Evolutionary conservation across 2,329 filamentous ascomycete species (phyloP).

Genomic region (Diaporthe citriasiana): DNA sequence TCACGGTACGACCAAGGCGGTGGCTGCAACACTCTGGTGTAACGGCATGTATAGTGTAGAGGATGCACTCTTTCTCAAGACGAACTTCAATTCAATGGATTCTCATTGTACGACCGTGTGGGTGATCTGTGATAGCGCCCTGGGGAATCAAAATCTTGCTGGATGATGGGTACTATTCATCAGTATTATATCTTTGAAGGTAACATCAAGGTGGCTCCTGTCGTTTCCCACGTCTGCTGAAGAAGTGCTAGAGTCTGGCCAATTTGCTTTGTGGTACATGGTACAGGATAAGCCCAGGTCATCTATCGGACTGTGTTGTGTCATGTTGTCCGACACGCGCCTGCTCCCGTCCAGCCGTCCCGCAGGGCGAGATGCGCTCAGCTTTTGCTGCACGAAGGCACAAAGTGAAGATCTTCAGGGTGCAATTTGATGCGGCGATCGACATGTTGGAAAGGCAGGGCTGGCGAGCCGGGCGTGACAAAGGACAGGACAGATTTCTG

Average conservation of each 20-base stretch:
- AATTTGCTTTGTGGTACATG: not conserved
- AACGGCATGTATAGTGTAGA: not conserved
- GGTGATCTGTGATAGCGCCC: not conserved
- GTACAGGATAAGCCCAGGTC: not conserved
- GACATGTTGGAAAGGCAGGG: slow-evolving; percentile 22
- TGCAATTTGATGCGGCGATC: slow-evolving; percentile 28
- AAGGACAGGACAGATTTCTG: slow-evolving; percentile 22
- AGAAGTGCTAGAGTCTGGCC: not conserved
- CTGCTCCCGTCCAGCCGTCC: not conserved
- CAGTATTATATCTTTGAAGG: no score
- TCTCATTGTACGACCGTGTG: not conserved
- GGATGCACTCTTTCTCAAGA: not conserved
- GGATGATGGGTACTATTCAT: no score
- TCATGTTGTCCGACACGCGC: not conserved
- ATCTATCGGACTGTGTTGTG: no score
- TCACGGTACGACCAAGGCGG: not conserved
- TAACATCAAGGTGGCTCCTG: no score
- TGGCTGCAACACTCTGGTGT: not conserved
- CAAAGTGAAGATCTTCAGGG: slow-evolving; percentile 29
- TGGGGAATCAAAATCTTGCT: no score
- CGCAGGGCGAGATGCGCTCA: slow-evolving; percentile 1
- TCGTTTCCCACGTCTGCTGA: no score
- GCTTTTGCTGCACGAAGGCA: slow-evolving; percentile 11
- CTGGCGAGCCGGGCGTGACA: not conserved
- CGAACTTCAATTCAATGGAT: no score